Base-by-base conservation (phyloP, 495 filamentous ascomycete genomes). In the Tuber borchii region DNA sequence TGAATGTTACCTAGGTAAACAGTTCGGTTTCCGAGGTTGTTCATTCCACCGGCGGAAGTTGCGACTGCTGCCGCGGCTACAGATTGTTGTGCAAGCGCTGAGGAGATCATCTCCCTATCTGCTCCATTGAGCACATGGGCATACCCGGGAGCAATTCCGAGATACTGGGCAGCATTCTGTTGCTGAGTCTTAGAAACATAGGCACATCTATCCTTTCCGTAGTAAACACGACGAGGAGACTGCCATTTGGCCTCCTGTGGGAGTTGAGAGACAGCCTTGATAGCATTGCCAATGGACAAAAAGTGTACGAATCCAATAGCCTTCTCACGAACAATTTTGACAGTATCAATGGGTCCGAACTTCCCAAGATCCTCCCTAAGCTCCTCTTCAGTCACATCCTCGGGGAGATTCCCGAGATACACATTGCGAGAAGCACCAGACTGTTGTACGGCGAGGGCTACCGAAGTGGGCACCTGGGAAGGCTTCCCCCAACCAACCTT, bases 131-230 rank as follows among this genome's bases (percentile, higher is more conserved):
- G 88, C 81, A 97, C 93, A 83, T 97, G 94, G 3, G 95, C 94
- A 84, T 97, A 97, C 42, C 95, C 95, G n/a, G 95, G 95, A 17
- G 95, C 93, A 80, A 99, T 99, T 71, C 95, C 96, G 16, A 99
- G 88, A 83, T 97, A 99, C 85, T 99, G 95, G 42, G 95, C 95
- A 22, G 95, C 95, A 82, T 99, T 99, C 86, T 99, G 95, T 85
- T 99, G 95, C 85, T 99, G 95, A 0, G 95, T 99, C 88, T 99
- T 99, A 68, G 95, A 99, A 51, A 99, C 94, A 83, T 99, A 99
- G 31, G 95, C 95, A 83, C 95, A 99, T 69, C 95, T 89, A 84
- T 99, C 95, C 86, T 99, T 99, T 78, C 95, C 95, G 78, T 99
- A 99, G 87, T 97, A 98, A 17, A 99, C 96, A 61, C 95, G 92